Conservation (phyloP, 495 filamentous ascomycete species). For the Penicillium parvum region DNA sequence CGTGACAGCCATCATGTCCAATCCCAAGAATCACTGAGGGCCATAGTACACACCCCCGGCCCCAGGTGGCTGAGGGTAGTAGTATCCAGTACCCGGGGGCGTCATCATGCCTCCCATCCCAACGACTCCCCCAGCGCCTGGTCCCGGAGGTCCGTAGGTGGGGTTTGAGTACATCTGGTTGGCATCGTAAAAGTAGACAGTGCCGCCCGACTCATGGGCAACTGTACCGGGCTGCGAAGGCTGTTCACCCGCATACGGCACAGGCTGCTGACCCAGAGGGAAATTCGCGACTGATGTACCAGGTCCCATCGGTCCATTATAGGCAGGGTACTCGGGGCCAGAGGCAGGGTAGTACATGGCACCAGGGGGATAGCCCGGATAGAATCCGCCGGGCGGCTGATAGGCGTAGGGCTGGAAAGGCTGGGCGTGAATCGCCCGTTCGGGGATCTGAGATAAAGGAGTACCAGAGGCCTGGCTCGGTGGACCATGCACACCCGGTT, state of each 20-base stretch:
- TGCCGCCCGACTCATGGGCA: slow-evolving; percentile 88
- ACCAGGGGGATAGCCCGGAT: slow-evolving; percentile 53
- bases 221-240: slow-evolving; percentile 62
- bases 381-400: slow-evolving; percentile 58
- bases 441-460: slow-evolving; percentile 89
- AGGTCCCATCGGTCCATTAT: slow-evolving; percentile 46
- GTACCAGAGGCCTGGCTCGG: slow-evolving; percentile 78
- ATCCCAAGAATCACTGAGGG: slow-evolving; percentile 41
- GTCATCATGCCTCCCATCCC: slow-evolving; percentile 82
- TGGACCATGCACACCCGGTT: slow-evolving; percentile 60
- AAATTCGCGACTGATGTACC: slow-evolving; percentile 55
- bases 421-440: slow-evolving; percentile 87
- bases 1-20: too few relatives aligned
- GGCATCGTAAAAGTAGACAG: slow-evolving; percentile 90
- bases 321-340: slow-evolving; percentile 34
- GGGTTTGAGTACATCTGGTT: slow-evolving; percentile 57
- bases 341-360: slow-evolving; percentile 50
- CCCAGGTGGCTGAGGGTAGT: slow-evolving; percentile 58
- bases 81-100: slow-evolving; percentile 64
- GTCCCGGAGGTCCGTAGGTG: slow-evolving; percentile 45
- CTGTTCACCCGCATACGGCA: slow-evolving; percentile 44
- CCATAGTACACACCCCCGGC: slow-evolving; percentile 57
- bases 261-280: slow-evolving; percentile 38
- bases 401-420: slow-evolving; percentile 81
- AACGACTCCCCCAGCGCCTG: slow-evolving; percentile 53